These are phyloP conservation scores for Aspergillus sp. DNA, from an alignment of 2,329 filamentous ascomycete genomes.

Conservation along the genomic window DNA sequence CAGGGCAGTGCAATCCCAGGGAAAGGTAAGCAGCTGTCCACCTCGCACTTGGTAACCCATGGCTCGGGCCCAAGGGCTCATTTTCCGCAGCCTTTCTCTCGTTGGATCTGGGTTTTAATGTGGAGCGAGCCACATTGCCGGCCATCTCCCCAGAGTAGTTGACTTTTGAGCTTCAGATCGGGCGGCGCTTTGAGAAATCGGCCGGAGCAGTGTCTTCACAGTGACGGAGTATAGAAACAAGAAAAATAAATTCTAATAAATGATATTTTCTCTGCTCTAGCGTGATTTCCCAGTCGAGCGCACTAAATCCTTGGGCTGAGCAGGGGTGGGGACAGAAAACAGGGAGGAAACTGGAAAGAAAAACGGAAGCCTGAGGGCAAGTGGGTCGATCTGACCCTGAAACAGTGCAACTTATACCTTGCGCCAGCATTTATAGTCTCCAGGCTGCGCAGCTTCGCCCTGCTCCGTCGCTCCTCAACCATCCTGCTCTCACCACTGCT, in stretches of 20 bases:
- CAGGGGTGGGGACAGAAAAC: constrained; percentile 5
- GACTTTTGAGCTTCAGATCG: no score
- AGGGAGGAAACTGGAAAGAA: constrained; percentile 1
- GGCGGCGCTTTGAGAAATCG: no score
- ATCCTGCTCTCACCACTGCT: not conserved
- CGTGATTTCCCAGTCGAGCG: not conserved
- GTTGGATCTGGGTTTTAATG: not conserved
- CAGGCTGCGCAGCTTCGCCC: constrained; percentile 6
- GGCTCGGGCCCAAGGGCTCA: not conserved
- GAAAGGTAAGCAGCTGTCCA: not conserved
- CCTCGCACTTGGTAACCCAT: not conserved
- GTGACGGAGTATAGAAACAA: no score
- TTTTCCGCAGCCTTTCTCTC: not conserved
- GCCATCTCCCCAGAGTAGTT: not conserved
- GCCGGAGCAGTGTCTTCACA: no score
- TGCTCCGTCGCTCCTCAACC: constrained; percentile 3
- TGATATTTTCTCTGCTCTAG: not conserved
- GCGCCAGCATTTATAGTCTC: not conserved
- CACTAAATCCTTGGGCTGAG: not conserved
- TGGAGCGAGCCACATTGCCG: not conserved
- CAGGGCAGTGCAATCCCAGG: not conserved
- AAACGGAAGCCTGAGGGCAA: constrained; percentile 12
- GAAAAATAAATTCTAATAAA: no score
- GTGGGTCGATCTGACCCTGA: constrained; percentile 28
- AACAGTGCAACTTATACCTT: constrained; percentile 10